Evolutionary conservation across 257 asterid species (phyloP), one percentile per base, ranked within the genome.

Genomic region (Fraxinus americana): DNA sequence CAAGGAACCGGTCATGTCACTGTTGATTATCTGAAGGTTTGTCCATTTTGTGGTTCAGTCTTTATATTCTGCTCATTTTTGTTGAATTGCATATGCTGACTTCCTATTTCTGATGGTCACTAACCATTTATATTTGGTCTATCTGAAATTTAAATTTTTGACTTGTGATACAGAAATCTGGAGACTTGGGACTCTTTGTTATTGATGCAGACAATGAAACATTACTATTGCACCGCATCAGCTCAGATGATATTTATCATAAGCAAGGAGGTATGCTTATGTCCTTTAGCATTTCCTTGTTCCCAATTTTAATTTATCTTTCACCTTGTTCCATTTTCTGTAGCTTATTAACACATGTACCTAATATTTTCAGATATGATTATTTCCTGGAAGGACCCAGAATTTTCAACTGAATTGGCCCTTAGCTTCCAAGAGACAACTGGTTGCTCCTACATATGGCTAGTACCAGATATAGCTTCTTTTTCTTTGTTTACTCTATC

Each of bases 1-100:
- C 98, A 93, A 90, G 99, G 99, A 87, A 95, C 99, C 79, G 99
- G 99, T 78, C 98, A 93, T 63, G 96, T 92, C 77, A 86, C 90
- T 82, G 91, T 94, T 83, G 97, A 94, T 83, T 92, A 85, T 87
- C 74, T 90, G 79, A 97, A 95, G 97, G 99, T 91, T 78, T 70
- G 85, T 48, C 34, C 32, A 32, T 43, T 25, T 21, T 52, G 35
- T 27, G 48, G 5, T 72, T 35, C 45, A 36, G 23, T 67, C 57
- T 36, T 34, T 74, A n/a, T 41, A 11, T 41, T 41, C 11, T 70
- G 66, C 13, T 75, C 32, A 52, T 54, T 71, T 71, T 11, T 13
- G 75, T 48, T 9, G 57, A 61, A 17, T 38, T 39, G 36, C 25
- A 54, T 36, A 63, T 39, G 71, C 67, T 63, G 78, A 61, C 65